Conservation (phyloP, 2,329 filamentous ascomycete genomes). For the Pestalotiopsis sp. region DNA sequence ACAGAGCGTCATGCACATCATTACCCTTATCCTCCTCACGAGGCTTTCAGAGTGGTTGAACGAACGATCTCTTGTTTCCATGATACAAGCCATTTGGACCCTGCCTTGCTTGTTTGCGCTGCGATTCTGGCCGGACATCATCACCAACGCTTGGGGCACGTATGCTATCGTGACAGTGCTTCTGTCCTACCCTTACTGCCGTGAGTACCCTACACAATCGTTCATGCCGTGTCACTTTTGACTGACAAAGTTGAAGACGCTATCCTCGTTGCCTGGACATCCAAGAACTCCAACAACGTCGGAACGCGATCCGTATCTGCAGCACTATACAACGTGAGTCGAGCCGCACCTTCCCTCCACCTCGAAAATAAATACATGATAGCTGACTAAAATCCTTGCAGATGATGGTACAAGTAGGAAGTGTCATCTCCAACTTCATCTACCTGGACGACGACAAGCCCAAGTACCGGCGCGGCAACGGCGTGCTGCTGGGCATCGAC, state of each 20-base stretch:
- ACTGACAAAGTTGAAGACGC: slow-evolving; percentile 41
- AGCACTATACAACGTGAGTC: slow-evolving; percentile 56
- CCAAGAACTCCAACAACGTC: slow-evolving; percentile 61
- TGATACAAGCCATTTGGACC: slow-evolving; percentile 54
- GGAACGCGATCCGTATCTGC: slow-evolving; percentile 60
- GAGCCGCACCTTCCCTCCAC: background rate
- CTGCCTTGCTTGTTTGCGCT: slow-evolving; percentile 57
- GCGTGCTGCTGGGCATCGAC: slow-evolving; percentile 52
- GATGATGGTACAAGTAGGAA: slow-evolving; percentile 40
- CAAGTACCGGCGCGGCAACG: slow-evolving; percentile 56
- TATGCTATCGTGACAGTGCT: slow-evolving; percentile 52
- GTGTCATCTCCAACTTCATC: slow-evolving; percentile 41
- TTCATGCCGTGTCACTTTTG: background rate
- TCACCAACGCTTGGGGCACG: slow-evolving; percentile 49
- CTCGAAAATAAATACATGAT: background rate
- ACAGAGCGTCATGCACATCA: slow-evolving; percentile 50
- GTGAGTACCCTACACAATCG: slow-evolving; percentile 19
- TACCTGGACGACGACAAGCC: slow-evolving; percentile 59
- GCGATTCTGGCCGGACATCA: slow-evolving; percentile 44
- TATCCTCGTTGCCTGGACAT: slow-evolving; percentile 60
- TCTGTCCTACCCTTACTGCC: slow-evolving; percentile 57
- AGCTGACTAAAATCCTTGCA: slow-evolving; percentile 10
- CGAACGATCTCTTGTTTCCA: slow-evolving; percentile 47
- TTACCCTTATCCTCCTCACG: slow-evolving; percentile 52
- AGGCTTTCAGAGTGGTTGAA: slow-evolving; percentile 53